Evolutionary conservation across 192 early-diverging fungal genomes (phyloP).

Genomic region (Anaeromyces robustus): DNA sequence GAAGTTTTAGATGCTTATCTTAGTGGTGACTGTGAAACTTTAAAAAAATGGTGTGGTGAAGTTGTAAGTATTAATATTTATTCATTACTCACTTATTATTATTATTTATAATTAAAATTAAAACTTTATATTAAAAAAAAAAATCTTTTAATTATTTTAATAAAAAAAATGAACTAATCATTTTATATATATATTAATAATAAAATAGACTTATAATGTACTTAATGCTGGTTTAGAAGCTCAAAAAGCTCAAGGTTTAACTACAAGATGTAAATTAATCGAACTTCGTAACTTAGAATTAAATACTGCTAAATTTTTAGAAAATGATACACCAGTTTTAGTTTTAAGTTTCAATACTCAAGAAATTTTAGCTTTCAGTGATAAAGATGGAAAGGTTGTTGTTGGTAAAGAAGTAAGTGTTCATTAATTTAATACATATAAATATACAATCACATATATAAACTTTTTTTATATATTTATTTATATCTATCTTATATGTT

Average conservation of each 20-base stretch:
- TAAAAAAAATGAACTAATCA: too few relatives aligned
- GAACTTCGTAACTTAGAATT: constrained; percentile 86
- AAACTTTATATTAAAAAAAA: too few relatives aligned
- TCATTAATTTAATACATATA: too few relatives aligned
- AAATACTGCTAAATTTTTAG: constrained; percentile 72
- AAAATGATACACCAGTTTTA: constrained; percentile 70
- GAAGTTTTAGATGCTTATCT: constrained; percentile 93
- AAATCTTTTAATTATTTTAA: too few relatives aligned
- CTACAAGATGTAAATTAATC: constrained; percentile 86
- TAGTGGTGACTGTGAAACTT: constrained; percentile 61
- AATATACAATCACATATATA: too few relatives aligned
- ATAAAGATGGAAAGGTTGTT: constrained; percentile 71
- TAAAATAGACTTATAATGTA: constrained; percentile 63
- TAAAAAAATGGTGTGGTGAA: constrained; percentile 91
- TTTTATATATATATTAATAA: too few relatives aligned
- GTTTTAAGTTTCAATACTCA: constrained; percentile 82
- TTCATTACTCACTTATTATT: too few relatives aligned
- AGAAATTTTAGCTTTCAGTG: constrained; percentile 84
- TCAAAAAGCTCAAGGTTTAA: constrained; percentile 70
- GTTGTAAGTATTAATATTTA: constrained; percentile 30
- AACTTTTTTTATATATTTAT: too few relatives aligned
- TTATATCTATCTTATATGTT: too few relatives aligned
- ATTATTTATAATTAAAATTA: too few relatives aligned
- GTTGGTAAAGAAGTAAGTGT: constrained; percentile 53
- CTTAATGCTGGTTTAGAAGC: constrained; percentile 67